These are phyloP conservation scores for Zelonia costaricensis DNA, from an alignment of 208 protist genomes.

Conservation along the genomic window DNA sequence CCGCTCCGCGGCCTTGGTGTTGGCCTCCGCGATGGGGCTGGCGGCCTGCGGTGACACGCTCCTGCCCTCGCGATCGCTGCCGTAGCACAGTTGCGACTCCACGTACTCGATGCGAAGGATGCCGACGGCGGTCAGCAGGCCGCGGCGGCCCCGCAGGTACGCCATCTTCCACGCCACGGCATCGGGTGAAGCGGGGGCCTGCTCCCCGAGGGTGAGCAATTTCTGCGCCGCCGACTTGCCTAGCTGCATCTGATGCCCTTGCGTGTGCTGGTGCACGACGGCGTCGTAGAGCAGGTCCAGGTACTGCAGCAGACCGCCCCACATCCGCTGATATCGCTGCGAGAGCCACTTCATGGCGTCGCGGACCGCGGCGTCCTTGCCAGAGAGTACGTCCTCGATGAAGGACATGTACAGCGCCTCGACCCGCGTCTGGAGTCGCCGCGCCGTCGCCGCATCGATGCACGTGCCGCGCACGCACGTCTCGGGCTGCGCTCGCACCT, in stretches of 20 bases:
- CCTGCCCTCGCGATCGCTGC: neutral
- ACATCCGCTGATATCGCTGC: conserved; percentile 76
- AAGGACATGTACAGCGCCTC: conserved; percentile 48
- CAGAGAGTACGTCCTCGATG: conserved; percentile 44
- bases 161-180: conserved; percentile 60
- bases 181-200: conserved; percentile 13
- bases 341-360: conserved; percentile 50
- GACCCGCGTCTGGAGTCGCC: conserved; percentile 32
- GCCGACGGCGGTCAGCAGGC: conserved; percentile 47
- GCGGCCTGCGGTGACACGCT: neutral
- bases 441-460: conserved; percentile 35
- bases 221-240: neutral
- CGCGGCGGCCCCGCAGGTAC: conserved; percentile 43
- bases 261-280: conserved; percentile 12
- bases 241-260: neutral
- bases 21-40: neutral
- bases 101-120: conserved; percentile 74
- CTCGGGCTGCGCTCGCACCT: conserved; percentile 16
- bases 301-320: conserved; percentile 54
- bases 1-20: conserved; percentile 14
- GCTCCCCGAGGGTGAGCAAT: conserved; percentile 11
- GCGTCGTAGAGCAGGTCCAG: conserved; percentile 49
- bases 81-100: conserved; percentile 25
- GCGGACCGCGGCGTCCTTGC: conserved; percentile 38
- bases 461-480: conserved; percentile 75